Base-by-base conservation (phyloP, 1,284 basidiomycete genomes). In the Malassezia brasiliensis region DNA sequence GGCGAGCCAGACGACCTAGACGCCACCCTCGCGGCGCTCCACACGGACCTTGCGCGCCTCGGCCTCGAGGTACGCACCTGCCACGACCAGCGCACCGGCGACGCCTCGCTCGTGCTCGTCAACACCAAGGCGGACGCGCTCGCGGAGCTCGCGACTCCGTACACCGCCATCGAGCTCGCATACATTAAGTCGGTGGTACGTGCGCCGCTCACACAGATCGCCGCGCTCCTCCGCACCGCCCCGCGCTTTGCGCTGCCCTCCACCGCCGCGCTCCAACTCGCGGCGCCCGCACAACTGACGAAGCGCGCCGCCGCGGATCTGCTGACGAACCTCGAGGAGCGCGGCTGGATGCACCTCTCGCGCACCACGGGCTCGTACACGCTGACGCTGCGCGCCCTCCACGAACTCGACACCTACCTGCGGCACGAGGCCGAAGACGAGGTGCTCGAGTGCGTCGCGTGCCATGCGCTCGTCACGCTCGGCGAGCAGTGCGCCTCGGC, bases 91-190 rank as follows among this genome's bases (percentile, higher is more conserved):
- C 35, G 20, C 7, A 47, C 52, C 5, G 61, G 57, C 14, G 37
- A 45, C 14, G 32, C 54, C 3, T 46, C 62, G 20, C 40, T 68
- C 10, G 64, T 66, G 5, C 56, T 70, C 10, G 63, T 68, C 40
- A 72, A 72, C 31, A 61, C 69, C 28, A 67, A 66, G 41, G 59
- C 41, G 1, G 69, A 70, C 49, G 35, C 36, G 14, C 41, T 70
- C 19, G 65, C 69, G 10, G 58, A 68, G 45, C 36, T 59, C 31
- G 69, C 68, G 3, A 70, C 68, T 9, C 59, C 65, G 7, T 69
- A 70, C 54, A 56, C 63, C 8, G 37, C 64, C 2, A 19, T 44
- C 6, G 69, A 70, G 53, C 60, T 72, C 25, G 55, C 53, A 2
- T 64, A 59, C 34, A 61, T 72, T 50, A 67, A 65, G 32, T 61